Evolutionary conservation across 805 yeast species (phyloP), one percentile per base, ranked within the genome.

Genomic region (Schwanniomyces vanrijiae): DNA sequence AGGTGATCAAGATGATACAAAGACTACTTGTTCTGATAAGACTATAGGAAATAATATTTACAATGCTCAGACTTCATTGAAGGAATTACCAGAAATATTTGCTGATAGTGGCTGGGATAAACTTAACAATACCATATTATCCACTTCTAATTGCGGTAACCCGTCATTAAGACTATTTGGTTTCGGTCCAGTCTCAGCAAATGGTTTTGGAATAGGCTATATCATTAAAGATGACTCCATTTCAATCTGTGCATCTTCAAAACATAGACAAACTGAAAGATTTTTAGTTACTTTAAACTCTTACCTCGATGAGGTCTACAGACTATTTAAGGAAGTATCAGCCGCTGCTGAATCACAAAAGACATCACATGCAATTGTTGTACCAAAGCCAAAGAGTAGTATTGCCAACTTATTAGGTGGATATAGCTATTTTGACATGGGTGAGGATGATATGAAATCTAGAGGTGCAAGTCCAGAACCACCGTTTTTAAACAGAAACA

Each of bases 101-200:
- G 86, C 88, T 1, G 96, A 90, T 64, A 72, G 81, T 7, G 96
- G 96, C 24, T 90, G 97, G 97, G 89, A 85, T 56, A 81, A 83
- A 60, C 68, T 90, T 49, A 89, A 89, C 66, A 87, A 84, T 54
- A 86, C 92, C 4, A 78, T 90, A 18, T 71, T 90, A 21, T 87
- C 95, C 11, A 69, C 74, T 25, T 81, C 84, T 3, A 81, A 81
- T 58, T 81, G 85, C 61, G 85, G 85, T 21, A 81, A 81, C 54
- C 84, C 84, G 2, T 78, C 84, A 0, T 65, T 81, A 45, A 68
- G 81, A 49, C 67, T 78, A 48, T 81, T 81, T 61, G 85, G 85
- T 1, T 78, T 81, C 45, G 82, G 84, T 2, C 85, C 85, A 0
- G 81, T 81, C 3, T 71, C 79, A 40, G 76, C 83, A 26, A 70